These are phyloP conservation scores for Strigomonas culicis DNA, from an alignment of 208 protist genomes.

Conservation along the genomic window DNA sequence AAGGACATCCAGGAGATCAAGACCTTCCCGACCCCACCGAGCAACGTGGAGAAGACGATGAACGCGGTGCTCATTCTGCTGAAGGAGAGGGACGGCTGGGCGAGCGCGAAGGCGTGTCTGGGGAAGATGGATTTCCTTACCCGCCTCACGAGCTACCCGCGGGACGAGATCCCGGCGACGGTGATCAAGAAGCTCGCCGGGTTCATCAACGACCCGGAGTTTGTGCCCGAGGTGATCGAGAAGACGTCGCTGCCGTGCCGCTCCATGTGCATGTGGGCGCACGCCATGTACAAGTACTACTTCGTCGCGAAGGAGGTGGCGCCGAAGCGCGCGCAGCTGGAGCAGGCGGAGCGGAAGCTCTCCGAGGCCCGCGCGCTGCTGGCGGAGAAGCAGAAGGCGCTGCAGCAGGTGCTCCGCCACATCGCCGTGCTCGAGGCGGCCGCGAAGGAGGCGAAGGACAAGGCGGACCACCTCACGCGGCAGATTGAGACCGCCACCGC, in stretches of 20 bases:
- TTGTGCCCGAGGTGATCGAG: conserved; percentile 88
- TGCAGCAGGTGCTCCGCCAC: conserved; percentile 74
- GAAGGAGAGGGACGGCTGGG: conserved; percentile 92
- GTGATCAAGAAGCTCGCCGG: conserved; percentile 87
- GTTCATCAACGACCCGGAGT: conserved; percentile 91
- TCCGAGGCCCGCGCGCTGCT: conserved; percentile 50
- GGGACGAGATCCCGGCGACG: conserved; percentile 79
- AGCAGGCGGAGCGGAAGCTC: conserved; percentile 79
- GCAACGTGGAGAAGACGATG: conserved; percentile 89
- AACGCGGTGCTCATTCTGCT: conserved; percentile 93
- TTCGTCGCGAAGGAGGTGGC: conserved; percentile 87
- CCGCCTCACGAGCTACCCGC: conserved; percentile 83
- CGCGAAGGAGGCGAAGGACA: conserved; percentile 68
- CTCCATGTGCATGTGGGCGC: conserved; percentile 95
- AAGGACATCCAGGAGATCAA: conserved; percentile 94
- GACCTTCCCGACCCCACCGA: conserved; percentile 88
- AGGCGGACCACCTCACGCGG: conserved; percentile 81
- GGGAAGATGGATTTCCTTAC: conserved; percentile 88
- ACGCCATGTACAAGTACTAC: conserved; percentile 93
- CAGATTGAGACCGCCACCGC: conserved; percentile 84
- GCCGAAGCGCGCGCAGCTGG: conserved; percentile 80
- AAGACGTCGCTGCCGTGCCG: conserved; percentile 92
- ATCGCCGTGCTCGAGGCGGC: conserved; percentile 65
- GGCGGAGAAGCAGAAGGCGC: conserved; percentile 53
- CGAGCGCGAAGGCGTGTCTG: conserved; percentile 84